Evolutionary conservation across 73 alveolate species (phyloP), one percentile per base, ranked within the genome.

Genomic region (Blepharisma japonicum): DNA sequence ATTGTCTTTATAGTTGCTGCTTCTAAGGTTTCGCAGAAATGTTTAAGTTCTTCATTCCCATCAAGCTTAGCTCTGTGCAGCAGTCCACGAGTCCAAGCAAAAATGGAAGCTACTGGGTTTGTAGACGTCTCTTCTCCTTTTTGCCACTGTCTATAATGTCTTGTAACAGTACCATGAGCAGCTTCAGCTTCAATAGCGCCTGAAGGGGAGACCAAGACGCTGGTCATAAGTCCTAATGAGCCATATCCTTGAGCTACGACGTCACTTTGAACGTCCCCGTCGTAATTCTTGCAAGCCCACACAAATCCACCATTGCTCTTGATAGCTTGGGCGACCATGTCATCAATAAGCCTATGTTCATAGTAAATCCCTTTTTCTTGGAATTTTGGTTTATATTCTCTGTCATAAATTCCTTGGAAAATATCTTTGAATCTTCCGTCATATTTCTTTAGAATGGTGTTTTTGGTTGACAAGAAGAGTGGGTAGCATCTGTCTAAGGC

Each of bases 201-300:
- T 55, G 92, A 94, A 39, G 96, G 95, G 77, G 90, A 70, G 48
- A 91, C 86, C 54, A 91, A 80, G 68, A 91, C 95, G 42, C 94
- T 84, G 55, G 94, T 89, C 89, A 81, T 81, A 55, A 91, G 89
- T 27, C 95, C 97, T 7, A 89, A 71, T 6, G 95, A 89, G 27
- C 97, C 97, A 70, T 85, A 91, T 23, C 96, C 98, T 86, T 92
- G 90, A 39, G 96, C 98, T n/a, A 92, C 94, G 7, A 86, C 81
- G 71, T 92, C 98, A 18, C 91, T 78, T 82, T 92, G 91, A 51
- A 92, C 96, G 79, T 92, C 98, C 38, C 98, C 98, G 78, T 92
- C 98, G 71, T 92, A 92, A 80, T 90, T 92, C 87, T 92, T 92
- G 89, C 98, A 92, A 48, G 96, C 98, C 98, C 98, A 92, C 45